Evolutionary conservation across 352 stramenopile genomes (phyloP).

Genomic region (Hyaloperonospora brassicae): DNA sequence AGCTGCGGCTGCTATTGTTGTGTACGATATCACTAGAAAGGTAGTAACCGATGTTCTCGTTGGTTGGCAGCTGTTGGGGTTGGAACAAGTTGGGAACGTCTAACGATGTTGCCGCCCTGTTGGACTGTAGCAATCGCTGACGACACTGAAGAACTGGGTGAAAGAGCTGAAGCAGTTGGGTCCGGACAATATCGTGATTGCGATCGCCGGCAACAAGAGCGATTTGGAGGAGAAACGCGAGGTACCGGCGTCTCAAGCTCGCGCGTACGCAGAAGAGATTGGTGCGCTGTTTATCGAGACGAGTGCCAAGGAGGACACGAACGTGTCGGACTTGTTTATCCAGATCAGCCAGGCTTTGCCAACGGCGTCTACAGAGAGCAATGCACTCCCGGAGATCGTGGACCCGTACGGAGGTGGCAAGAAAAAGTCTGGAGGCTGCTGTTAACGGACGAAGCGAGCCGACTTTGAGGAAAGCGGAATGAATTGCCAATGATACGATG

Average conservation of each 20-base stretch:
- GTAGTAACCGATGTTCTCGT: constrained; percentile 15
- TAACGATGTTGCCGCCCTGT: background rate
- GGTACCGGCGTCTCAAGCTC: constrained; percentile 76
- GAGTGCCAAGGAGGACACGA: constrained; percentile 90
- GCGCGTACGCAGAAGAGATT: constrained; percentile 89
- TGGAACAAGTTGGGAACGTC: background rate
- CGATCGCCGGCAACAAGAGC: constrained; percentile 93
- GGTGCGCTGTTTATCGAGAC: constrained; percentile 91
- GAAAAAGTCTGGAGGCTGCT: constrained; percentile 79
- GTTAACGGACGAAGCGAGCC: constrained; percentile 24
- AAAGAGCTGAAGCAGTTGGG: constrained; percentile 89
- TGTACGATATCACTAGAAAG: constrained; percentile 97
- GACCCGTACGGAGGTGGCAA: constrained; percentile 77
- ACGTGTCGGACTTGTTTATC: constrained; percentile 91
- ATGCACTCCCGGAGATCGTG: constrained; percentile 78
- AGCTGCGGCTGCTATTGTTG: constrained; percentile 94
- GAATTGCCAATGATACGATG: constrained; percentile 8
- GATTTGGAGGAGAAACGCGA: constrained; percentile 87
- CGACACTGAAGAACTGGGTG: constrained; percentile 93
- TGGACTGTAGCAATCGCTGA: constrained; percentile 75
- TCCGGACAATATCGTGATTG: constrained; percentile 91
- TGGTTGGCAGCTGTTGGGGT: background rate
- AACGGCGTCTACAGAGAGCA: constrained; percentile 61
- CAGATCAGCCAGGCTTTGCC: constrained; percentile 81
- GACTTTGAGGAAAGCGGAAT: constrained; percentile 9